A percentile compares a stretch with the other conserved stretches of the same genome.
phyloP scores from a whole-genome alignment of 129 eudicot species.

The Oenanthe sinensis region DNA sequence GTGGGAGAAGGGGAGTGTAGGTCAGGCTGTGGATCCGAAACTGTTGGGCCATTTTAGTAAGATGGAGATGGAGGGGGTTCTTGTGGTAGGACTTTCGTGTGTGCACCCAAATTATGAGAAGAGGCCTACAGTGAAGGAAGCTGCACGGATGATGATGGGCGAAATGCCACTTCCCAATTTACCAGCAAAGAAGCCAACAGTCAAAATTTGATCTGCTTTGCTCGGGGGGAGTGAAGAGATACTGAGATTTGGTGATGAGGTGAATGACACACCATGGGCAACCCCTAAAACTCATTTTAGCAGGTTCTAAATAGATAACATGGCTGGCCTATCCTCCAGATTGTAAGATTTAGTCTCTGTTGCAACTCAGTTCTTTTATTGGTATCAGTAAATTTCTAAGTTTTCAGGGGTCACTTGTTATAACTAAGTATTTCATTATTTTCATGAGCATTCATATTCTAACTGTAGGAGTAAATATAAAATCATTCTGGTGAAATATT shows the following conservation, averaged over 20 bases:
- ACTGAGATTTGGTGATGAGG: slow-evolving; percentile 21
- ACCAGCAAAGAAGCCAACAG: slow-evolving; percentile 52
- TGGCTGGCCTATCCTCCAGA: not conserved
- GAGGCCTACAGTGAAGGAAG: slow-evolving; percentile 72
- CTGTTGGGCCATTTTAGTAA: slow-evolving; percentile 44
- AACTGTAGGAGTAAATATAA: not conserved
- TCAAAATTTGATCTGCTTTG: slow-evolving; percentile 42
- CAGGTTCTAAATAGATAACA: slow-evolving; percentile 9
- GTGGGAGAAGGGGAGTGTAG: slow-evolving; percentile 48
- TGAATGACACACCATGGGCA: slow-evolving; percentile 51
- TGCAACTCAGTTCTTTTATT: not conserved
- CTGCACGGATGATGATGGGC: slow-evolving; percentile 52
- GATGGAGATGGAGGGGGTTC: slow-evolving; percentile 55
- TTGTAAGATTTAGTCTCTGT: not conserved
- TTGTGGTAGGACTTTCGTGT: slow-evolving; percentile 60
- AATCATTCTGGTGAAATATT: not conserved
- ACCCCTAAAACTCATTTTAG: slow-evolving; percentile 78
- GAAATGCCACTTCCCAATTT: slow-evolving; percentile 38
- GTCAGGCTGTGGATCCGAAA: slow-evolving; percentile 51
- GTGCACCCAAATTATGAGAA: slow-evolving; percentile 50
- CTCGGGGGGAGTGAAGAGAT: slow-evolving; percentile 38
- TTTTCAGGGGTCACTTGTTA: not conserved
- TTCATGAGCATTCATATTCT: not conserved
- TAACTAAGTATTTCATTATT: not conserved
- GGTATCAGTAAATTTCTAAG: not conserved